Conservation (phyloP, 768 basidiomycete species). For the Wakefieldia striispora region DNA sequence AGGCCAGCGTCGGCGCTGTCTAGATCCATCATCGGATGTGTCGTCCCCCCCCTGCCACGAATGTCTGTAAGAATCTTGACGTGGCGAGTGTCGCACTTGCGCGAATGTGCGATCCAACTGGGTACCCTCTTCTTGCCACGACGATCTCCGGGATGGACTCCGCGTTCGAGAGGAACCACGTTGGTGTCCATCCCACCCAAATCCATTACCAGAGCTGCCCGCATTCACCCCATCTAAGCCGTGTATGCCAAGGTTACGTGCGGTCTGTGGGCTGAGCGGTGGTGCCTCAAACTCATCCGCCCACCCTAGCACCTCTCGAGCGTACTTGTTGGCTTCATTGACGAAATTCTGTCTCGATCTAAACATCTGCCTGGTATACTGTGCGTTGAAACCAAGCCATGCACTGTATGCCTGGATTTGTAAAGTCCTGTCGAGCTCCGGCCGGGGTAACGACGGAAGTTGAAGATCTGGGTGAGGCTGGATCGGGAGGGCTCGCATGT, state of each 20-base stretch:
- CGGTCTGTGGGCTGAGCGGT: conserved; percentile 40
- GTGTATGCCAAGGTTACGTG: conserved; percentile 51
- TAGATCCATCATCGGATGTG: background rate
- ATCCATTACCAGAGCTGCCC: background rate
- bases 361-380: conserved; percentile 34
- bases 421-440: conserved; percentile 33
- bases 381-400: conserved; percentile 58
- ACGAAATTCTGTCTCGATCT: conserved; percentile 44
- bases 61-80: background rate
- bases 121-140: conserved; percentile 8
- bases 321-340: conserved; percentile 37
- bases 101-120: background rate
- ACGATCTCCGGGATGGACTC: conserved; percentile 6
- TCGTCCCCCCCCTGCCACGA: conserved; percentile 1
- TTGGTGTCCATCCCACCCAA: background rate
- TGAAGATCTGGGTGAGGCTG: conserved; percentile 28
- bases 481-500: conserved; percentile 42
- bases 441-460: conserved; percentile 21
- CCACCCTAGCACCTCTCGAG: conserved; percentile 38
- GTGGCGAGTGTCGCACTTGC: conserved; percentile 1
- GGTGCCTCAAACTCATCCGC: conserved; percentile 32
- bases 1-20: background rate
- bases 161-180: conserved; percentile 4
- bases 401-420: conserved; percentile 54
- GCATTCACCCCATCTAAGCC: conserved; percentile 32